Evolutionary conservation across 2,329 filamentous ascomycete species (phyloP), one percentile per base, ranked within the genome.

Genomic region (Diaporthe ilicicola): DNA sequence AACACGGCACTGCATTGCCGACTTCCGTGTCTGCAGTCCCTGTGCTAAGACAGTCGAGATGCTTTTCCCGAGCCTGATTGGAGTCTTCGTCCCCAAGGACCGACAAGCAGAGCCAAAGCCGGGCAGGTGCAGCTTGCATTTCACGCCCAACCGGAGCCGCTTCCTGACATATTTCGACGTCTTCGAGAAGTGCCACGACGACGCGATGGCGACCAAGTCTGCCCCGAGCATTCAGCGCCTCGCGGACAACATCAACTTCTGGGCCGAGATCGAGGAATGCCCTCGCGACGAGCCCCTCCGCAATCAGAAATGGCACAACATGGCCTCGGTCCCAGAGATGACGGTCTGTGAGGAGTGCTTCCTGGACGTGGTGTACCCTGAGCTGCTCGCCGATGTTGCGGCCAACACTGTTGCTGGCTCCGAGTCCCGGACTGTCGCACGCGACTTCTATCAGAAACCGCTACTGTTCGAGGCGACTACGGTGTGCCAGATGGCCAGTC

Each of bases 291-390:
- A 85, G n/a, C 85, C 89, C 5, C 81, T 92, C 2, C 80, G 84
- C n/a, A 87, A 89, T 68, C 87, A 86, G 15, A 83, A 86, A 48
- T 98, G 95, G 95, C 91, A 97, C 79, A 90, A 88, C 69, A 94
- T 97, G 79, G 89, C 92, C 0, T 85, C 88, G 17, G 83, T 97
- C 0, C 93, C 92, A 0, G 89, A 94, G 59, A 90, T 97, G 76
- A 94, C 92, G 0, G 91, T 97, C 4, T 98, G 95, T 80, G 90
- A 93, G 74, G 93, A 95, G 80, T 98, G 95, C 80, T 97, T 93
- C 78, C 89, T 93, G 19, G 90, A 94, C 27, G 88, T 94, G 0
- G 89, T 97, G n/a, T 89, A 88, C 80, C 94, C 94, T 0, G 84
- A 90, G 64, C 81, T 91, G 1, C 83, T 86, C 37, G 83, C 86